These are phyloP conservation scores for Brassica incana DNA, from an alignment of 345 rosid genomes.

Conservation along the genomic window DNA sequence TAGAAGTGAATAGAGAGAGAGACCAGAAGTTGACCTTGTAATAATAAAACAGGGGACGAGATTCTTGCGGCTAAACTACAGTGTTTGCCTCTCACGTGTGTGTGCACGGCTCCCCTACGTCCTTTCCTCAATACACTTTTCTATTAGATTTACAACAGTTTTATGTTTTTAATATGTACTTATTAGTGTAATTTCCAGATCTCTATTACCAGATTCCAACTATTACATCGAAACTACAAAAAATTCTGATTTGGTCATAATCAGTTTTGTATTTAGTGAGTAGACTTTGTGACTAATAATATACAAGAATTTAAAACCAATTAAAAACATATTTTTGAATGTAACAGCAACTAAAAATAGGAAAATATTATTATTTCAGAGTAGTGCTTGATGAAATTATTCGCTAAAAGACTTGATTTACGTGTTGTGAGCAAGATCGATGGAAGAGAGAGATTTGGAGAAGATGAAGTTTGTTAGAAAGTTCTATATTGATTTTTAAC, in stretches of 20 bases:
- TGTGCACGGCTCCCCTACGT: slow-evolving; percentile 47
- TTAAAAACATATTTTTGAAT: background rate
- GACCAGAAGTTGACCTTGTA: slow-evolving; percentile 46
- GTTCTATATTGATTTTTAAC: too few species aligned
- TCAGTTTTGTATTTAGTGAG: slow-evolving; percentile 8
- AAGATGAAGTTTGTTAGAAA: too few species aligned
- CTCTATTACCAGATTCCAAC: slow-evolving; percentile 36
- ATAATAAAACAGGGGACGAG: slow-evolving; percentile 42
- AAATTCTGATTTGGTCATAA: slow-evolving; percentile 15
- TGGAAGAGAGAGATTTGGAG: too few species aligned
- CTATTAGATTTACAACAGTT: slow-evolving; percentile 22
- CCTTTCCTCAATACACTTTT: slow-evolving; percentile 12
- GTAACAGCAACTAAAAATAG: background rate
- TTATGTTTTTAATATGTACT: background rate
- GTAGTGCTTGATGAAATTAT: background rate
- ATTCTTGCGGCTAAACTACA: slow-evolving; percentile 39
- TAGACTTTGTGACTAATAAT: background rate
- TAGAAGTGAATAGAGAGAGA: slow-evolving; percentile 18
- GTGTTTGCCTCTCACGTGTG: slow-evolving; percentile 33
- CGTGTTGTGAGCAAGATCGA: too few species aligned
- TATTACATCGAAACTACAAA: slow-evolving; percentile 35
- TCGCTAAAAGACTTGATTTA: background rate
- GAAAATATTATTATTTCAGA: background rate
- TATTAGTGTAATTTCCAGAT: slow-evolving; percentile 31
- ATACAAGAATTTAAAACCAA: background rate